Evolutionary conservation across 1,284 basidiomycete species (phyloP).

Genomic region (Cryptococcus hybrid): DNA sequence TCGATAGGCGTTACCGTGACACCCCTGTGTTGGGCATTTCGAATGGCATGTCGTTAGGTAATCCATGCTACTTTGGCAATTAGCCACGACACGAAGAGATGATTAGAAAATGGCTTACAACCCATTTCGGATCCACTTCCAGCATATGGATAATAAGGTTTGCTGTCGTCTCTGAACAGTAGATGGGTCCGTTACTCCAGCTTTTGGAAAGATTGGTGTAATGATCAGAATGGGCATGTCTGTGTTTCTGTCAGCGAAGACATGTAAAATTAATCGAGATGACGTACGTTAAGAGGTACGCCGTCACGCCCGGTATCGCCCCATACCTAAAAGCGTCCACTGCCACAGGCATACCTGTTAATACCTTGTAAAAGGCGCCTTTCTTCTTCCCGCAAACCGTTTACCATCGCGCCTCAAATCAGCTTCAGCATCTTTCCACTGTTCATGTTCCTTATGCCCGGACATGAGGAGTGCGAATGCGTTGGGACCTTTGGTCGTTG

Average conservation of each 20-base stretch:
- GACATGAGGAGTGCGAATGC: slow-evolving; percentile 82
- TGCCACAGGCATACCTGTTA: slow-evolving; percentile 95
- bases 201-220: slow-evolving; percentile 83
- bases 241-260: slow-evolving; percentile 39
- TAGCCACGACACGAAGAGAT: neutral
- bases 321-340: slow-evolving; percentile 96
- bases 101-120: slow-evolving; percentile 56
- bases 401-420: slow-evolving; percentile 46
- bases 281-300: slow-evolving; percentile 81
- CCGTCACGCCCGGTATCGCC: slow-evolving; percentile 77
- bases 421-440: slow-evolving; percentile 72
- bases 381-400: slow-evolving; percentile 58
- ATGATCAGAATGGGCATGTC: slow-evolving; percentile 92
- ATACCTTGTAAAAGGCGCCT: slow-evolving; percentile 88
- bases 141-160: slow-evolving; percentile 89
- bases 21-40: slow-evolving; percentile 79
- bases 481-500: slow-evolving; percentile 40
- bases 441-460: slow-evolving; percentile 72
- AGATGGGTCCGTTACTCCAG: slow-evolving; percentile 90
- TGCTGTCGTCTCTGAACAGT: slow-evolving; percentile 88
- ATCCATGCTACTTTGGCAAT: slow-evolving; percentile 42
- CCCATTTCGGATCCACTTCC: slow-evolving; percentile 80
- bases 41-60: slow-evolving; percentile 75
- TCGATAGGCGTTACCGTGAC: slow-evolving; percentile 92
- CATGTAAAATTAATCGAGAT: neutral